Base-by-base conservation (phyloP, 108 stramenopile species). In the Chaetoceros tenuissimus region DNA sequence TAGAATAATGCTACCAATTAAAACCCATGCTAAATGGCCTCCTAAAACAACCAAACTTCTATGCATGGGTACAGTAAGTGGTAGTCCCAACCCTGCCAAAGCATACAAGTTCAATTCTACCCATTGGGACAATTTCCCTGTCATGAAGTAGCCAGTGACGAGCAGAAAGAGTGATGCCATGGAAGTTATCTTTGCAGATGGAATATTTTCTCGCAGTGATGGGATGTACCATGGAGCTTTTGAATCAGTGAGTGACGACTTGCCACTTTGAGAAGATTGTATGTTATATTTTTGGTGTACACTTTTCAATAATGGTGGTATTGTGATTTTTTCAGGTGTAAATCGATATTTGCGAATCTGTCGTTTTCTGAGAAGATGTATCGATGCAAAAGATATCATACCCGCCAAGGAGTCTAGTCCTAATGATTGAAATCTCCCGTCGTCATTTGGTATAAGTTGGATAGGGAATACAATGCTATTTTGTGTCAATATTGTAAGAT, bases 11-110 rank as follows among this genome's bases (percentile, higher is more conserved):
- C 74, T 67, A 1, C 92, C 95, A 51, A 84, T 57, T 1, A 52
- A 57, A 0, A 94, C 73, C 93, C 93, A 96, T 30, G 74, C 67
- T 53, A 92, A 65, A 66, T 96, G 95, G 2, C 90, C 88, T 30
- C 90, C 46, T 56, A 94, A 69, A n/a, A 96, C 89, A 28, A 78
- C 80, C 43, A 92, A 53, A 51, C 81, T 76, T 34, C 87, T 76
- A 71, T 89, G 88, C 86, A 92, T 87, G n/a, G 89, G 64, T 29
- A 81, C 60, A 18, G 89, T 87, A 47, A 89, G 73, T 0, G 84
- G 76, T 24, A 82, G 58, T 8, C 80, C 83, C 48, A 73, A 50
- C 30, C 59, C 67, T 22, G 80, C 79, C 49, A 80, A 68, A n/a
- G 66, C 59, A 53, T 86, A 93, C 0, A 92, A 67, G 3, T 64